Conservation (phyloP, 106 monocot genomes). For the Dendrobium nobile region DNA sequence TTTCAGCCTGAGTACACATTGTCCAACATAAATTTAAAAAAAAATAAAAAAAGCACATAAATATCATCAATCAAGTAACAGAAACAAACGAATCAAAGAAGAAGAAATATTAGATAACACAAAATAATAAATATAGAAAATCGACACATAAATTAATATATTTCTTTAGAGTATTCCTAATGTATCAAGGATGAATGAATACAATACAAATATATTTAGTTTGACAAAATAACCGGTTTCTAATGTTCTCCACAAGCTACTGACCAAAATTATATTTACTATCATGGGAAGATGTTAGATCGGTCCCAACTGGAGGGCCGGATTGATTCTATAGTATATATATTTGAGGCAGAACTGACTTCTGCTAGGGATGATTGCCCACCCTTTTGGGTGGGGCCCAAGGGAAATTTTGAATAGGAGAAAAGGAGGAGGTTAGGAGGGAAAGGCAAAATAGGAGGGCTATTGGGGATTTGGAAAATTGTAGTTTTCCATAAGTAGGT, state of each 20-base stretch:
- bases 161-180: not conserved
- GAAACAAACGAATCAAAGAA: not conserved
- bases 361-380: no score
- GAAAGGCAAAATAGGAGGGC: no score
- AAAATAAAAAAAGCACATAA: not conserved
- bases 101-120: not conserved
- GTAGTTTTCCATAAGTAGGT: no score
- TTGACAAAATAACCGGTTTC: not conserved
- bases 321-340: no score
- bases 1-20: conserved; percentile 70
- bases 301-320: no score
- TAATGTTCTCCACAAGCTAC: not conserved
- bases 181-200: not conserved
- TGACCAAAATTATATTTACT: not conserved
- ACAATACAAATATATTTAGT: not conserved
- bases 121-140: not conserved
- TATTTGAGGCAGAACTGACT: no score
- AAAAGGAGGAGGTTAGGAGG: no score
- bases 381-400: no score
- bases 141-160: not conserved
- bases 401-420: no score
- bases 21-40: not conserved
- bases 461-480: no score
- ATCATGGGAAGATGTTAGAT: not conserved
- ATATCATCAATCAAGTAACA: not conserved